Base-by-base conservation (phyloP, 1,284 basidiomycete genomes). In the Singerocomus rubriflavus region DNA sequence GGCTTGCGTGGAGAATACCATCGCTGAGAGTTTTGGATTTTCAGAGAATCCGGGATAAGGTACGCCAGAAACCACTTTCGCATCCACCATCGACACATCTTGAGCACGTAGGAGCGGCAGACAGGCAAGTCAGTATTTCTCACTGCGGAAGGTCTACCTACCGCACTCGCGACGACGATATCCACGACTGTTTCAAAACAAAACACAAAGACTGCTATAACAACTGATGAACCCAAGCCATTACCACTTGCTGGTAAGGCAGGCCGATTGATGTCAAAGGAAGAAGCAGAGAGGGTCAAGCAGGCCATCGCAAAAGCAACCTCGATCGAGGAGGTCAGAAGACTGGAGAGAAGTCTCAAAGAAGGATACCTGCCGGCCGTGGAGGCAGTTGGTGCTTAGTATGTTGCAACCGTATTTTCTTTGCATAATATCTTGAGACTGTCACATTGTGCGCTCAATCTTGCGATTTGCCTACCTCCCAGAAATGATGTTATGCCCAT, bases 1-100 rank as follows among this genome's bases (percentile, higher is more conserved):
- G 93, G 86, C 84, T 93, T 75, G 83, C 88, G 64, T 89, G 82
- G 80, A 82, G 85, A 75, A 75, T 88, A 75, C 82, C 85, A 70
- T 77, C 79, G 64, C 81, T 99, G 65, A 87, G 95, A 77, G 91
- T 95, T 69, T 81, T 99, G 64, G 97, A 99, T 80, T 99, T 91
- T 73, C 87, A 92, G 76, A 85, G 96, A 71, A 90, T 99, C 67
- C 91, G 92, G 71, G 93, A 98, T 70, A 91, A 93, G 81, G 91
- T 93, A 73, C 74, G 88, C 71, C 63, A 67, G 65, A 69, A 63
- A 69, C 56, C 48, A 32, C 50, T 56, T 55, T 58, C 52, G 51
- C 49, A 45, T 49, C 52, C 12, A 32, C 46, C 45, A 47, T 50
- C 48, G 53, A 61, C 63, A 51, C 57, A 59, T 56, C 56, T 70